phyloP scores from a whole-genome alignment of 495 filamentous ascomycete species.

The Xylaria nigripes region DNA sequence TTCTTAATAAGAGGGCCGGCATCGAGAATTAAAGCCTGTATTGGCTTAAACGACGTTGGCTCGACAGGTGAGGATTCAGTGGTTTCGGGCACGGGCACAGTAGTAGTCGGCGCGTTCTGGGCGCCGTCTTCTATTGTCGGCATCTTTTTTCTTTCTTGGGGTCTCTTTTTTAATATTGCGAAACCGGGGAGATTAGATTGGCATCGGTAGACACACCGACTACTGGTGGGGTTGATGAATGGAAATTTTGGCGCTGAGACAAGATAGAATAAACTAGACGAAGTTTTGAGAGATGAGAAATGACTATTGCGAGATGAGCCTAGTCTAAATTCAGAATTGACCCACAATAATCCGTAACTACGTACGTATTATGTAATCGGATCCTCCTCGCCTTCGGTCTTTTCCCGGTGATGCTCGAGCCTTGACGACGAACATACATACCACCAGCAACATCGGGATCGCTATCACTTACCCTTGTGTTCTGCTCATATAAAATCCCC shows the following conservation, averaged over 20 bases:
- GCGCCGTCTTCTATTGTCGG: slow-evolving; percentile 8
- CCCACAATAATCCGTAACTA: slow-evolving; percentile 1
- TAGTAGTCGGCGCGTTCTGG: slow-evolving; percentile 5
- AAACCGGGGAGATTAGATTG: background rate
- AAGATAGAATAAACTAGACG: background rate
- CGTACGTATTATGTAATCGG: too few relatives aligned
- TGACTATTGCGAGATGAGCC: background rate
- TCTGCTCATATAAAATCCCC: too few relatives aligned
- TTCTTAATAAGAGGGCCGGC: slow-evolving; percentile 88
- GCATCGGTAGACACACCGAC: background rate
- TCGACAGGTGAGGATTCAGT: slow-evolving; percentile 5
- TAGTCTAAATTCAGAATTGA: background rate
- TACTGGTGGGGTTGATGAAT: background rate
- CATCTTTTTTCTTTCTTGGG: slow-evolving; percentile 18
- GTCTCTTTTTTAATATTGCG: slow-evolving; percentile 6
- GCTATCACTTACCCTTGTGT: too few relatives aligned
- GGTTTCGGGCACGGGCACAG: background rate
- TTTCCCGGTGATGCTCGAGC: too few relatives aligned
- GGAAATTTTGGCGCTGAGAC: slow-evolving; percentile 22
- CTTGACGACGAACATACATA: too few relatives aligned
- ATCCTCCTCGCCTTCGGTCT: too few relatives aligned
- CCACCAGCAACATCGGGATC: too few relatives aligned
- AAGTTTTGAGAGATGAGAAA: background rate
- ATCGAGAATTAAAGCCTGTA: slow-evolving; percentile 83
- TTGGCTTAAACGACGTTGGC: slow-evolving; percentile 42